Conservation (phyloP, 805 yeast species). For the Ogataea paradorogensis region DNA sequence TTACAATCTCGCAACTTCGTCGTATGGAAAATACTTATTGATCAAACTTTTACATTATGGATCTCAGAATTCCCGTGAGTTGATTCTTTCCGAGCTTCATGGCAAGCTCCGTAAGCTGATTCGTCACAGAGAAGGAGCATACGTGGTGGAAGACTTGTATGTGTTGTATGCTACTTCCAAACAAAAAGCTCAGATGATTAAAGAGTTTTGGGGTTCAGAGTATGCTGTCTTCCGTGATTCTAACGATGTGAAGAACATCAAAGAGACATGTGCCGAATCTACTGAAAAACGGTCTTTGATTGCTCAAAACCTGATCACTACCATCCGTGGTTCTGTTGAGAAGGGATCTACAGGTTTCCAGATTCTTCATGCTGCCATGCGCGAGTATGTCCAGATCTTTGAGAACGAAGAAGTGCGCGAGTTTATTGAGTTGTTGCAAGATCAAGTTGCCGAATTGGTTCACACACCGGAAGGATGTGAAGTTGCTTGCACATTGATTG, state of each 20-base stretch:
- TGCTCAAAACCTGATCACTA: conserved; percentile 71
- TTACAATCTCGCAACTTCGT: conserved; percentile 81
- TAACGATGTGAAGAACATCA: conserved; percentile 59
- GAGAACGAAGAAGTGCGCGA: conserved; percentile 70
- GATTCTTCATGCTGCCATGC: conserved; percentile 94
- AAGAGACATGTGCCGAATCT: conserved; percentile 62
- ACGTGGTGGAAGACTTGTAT: conserved; percentile 90
- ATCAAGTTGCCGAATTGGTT: conserved; percentile 90
- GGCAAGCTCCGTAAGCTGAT: conserved; percentile 88
- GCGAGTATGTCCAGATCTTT: conserved; percentile 74
- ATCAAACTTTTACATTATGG: conserved; percentile 93
- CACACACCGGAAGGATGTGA: conserved; percentile 94
- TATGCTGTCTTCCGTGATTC: conserved; percentile 85
- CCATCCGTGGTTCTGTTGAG: conserved; percentile 86
- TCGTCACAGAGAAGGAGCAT: conserved; percentile 98
- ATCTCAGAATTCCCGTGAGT: conserved; percentile 70
- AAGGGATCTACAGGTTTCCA: conserved; percentile 97
- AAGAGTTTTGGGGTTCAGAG: conserved; percentile 96
- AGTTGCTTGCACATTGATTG: conserved; percentile 78
- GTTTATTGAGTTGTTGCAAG: conserved; percentile 76
- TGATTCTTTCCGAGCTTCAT: conserved; percentile 79
- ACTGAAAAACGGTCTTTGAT: conserved; percentile 78
- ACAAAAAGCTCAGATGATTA: conserved; percentile 85
- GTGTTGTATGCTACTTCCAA: conserved; percentile 80
- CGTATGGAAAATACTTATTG: conserved; percentile 89